These are phyloP conservation scores for Imleria badia DNA, from an alignment of 768 basidiomycete genomes.

Conservation along the genomic window DNA sequence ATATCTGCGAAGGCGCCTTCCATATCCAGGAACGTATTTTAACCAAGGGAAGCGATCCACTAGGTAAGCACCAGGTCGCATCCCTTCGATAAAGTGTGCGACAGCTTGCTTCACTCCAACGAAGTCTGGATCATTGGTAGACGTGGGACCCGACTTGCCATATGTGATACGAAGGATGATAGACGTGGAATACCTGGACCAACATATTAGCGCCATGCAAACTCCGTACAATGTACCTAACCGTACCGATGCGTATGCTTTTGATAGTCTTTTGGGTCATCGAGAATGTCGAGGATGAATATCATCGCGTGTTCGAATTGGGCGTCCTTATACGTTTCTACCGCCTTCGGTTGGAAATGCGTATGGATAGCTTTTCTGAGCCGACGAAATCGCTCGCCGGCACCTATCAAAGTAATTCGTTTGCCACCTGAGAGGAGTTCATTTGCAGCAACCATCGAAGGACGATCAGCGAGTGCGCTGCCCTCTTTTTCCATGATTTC, in stretches of 20 bases:
- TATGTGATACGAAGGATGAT: constrained; percentile 28
- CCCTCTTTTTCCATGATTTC: constrained; percentile 67
- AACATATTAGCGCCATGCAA: neutral
- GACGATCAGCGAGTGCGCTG: constrained; percentile 48
- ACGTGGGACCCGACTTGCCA: constrained; percentile 18
- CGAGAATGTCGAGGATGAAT: constrained; percentile 30
- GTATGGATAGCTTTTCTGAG: constrained; percentile 54
- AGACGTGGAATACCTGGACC: constrained; percentile 27
- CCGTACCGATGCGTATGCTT: constrained; percentile 46
- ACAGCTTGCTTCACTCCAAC: constrained; percentile 15
- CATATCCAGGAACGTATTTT: constrained; percentile 56
- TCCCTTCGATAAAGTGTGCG: constrained; percentile 27
- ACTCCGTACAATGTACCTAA: constrained; percentile 21
- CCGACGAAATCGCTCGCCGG: constrained; percentile 55
- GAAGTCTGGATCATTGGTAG: constrained; percentile 26
- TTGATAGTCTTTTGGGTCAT: constrained; percentile 35
- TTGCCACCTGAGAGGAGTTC: constrained; percentile 57
- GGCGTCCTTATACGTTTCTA: constrained; percentile 44
- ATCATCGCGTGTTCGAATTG: constrained; percentile 36
- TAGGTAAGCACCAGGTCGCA: constrained; percentile 34
- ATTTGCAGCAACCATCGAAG: constrained; percentile 49
- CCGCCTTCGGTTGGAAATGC: constrained; percentile 49
- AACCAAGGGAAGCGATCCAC: constrained; percentile 38
- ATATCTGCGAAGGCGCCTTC: constrained; percentile 49
- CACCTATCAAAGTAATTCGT: constrained; percentile 47